Evolutionary conservation across 352 stramenopile genomes (phyloP).

Genomic region (Pythium scleroteichum): DNA sequence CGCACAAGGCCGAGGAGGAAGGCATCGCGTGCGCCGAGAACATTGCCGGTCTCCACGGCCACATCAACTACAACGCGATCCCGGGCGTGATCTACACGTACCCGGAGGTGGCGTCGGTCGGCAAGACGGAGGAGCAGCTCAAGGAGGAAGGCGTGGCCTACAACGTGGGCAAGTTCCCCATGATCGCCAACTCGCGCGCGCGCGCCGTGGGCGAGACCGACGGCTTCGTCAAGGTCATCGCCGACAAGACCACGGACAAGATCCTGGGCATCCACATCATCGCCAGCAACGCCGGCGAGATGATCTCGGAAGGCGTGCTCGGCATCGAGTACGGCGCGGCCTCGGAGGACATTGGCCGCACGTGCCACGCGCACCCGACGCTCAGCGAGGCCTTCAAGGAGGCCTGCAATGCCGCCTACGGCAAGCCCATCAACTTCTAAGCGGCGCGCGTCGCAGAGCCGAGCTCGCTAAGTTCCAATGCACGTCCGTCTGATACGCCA

Average conservation of each 20-base stretch:
- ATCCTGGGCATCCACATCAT: constrained; percentile 99
- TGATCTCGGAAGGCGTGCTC: constrained; percentile 98
- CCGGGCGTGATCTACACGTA: constrained; percentile 98
- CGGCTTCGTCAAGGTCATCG: constrained; percentile 98
- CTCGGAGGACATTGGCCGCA: constrained; percentile 98
- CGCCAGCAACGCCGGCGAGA: constrained; percentile 98
- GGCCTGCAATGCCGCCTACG: constrained; percentile 96
- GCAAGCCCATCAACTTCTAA: constrained; percentile 99
- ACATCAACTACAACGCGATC: constrained; percentile 99
- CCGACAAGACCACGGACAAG: constrained; percentile 97
- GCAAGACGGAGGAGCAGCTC: constrained; percentile 98
- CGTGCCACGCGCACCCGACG: constrained; percentile 97
- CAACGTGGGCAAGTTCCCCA: constrained; percentile 98
- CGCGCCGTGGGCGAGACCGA: constrained; percentile 93
- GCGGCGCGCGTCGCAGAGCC: background rate
- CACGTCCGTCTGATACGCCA: too few species aligned
- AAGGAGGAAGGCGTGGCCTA: constrained; percentile 95
- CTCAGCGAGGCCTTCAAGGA: constrained; percentile 99
- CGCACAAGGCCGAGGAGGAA: constrained; percentile 99
- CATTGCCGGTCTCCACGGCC: constrained; percentile 96
- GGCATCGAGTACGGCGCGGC: constrained; percentile 99
- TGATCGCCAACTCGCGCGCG: constrained; percentile 97
- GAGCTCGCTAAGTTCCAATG: background rate
- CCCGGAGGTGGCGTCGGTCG: constrained; percentile 95
- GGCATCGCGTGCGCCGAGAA: constrained; percentile 97